These are phyloP conservation scores for Cyberlindnera xishuangbannaensis DNA, from an alignment of 805 yeast genomes.

Conservation along the genomic window DNA sequence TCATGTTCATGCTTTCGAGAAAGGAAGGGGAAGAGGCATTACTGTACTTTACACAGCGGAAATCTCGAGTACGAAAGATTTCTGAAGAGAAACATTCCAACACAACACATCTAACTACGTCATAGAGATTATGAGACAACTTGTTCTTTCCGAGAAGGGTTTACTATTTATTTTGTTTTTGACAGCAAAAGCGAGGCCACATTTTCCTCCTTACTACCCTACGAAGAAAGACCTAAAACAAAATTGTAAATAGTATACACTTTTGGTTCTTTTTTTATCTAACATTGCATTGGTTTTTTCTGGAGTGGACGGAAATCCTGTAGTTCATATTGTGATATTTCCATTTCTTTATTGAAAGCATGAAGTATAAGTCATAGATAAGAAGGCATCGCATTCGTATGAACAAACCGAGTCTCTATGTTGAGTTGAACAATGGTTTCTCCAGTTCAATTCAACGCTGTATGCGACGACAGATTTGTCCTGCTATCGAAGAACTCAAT, in stretches of 20 bases:
- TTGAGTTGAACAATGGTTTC: too few relatives aligned
- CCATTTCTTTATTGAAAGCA: too few relatives aligned
- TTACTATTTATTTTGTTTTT: conserved; percentile 12
- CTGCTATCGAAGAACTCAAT: too few relatives aligned
- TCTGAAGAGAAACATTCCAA: conserved; percentile 2
- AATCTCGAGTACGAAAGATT: background rate
- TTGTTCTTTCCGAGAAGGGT: conserved; percentile 9
- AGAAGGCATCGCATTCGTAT: too few relatives aligned
- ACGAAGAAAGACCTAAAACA: conserved; percentile 11
- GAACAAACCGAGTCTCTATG: too few relatives aligned
- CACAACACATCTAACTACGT: conserved; percentile 1
- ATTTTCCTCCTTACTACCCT: conserved; percentile 1
- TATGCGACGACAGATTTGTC: too few relatives aligned
- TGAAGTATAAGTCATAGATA: too few relatives aligned
- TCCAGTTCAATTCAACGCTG: too few relatives aligned
- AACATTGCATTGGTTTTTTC: conserved; percentile 17
- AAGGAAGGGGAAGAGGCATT: too few relatives aligned
- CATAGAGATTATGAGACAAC: conserved; percentile 8
- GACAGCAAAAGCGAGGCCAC: conserved; percentile 1
- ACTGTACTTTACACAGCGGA: background rate
- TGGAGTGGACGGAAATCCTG: too few relatives aligned
- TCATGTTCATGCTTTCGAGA: conserved; percentile 10
- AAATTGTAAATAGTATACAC: conserved; percentile 18
- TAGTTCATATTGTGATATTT: too few relatives aligned
- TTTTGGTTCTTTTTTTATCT: conserved; percentile 16